These are phyloP conservation scores for Pleodorina starrii DNA, from an alignment of 139 green algal genomes.

Conservation along the genomic window DNA sequence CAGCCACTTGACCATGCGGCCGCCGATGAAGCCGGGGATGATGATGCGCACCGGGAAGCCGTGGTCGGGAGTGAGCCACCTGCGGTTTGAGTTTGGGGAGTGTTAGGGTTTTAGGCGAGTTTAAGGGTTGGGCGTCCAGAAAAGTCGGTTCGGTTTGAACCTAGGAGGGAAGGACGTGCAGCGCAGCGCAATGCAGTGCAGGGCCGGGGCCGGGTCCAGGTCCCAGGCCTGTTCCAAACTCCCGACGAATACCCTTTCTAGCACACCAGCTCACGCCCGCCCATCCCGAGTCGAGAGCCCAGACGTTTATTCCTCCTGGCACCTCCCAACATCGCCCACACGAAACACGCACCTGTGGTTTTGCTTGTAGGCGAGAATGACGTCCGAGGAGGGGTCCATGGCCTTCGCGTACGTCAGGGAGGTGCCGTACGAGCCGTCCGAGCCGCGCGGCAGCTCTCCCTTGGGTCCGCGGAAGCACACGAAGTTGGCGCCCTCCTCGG, in stretches of 20 bases:
- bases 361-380: constrained; percentile 87
- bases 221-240: no score
- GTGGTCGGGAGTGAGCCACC: constrained; percentile 70
- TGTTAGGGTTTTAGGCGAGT: no score
- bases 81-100: not conserved
- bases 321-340: no score
- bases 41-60: constrained; percentile 81
- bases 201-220: no score
- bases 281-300: no score
- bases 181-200: no score
- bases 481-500: constrained; percentile 63
- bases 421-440: constrained; percentile 84
- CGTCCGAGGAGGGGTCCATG: constrained; percentile 82
- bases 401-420: constrained; percentile 67
- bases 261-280: no score
- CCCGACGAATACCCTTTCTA: no score
- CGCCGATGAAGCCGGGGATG: constrained; percentile 92
- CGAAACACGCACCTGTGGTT: constrained; percentile 70
- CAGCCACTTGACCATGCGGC: constrained; percentile 94
- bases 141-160: no score
- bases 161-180: no score
- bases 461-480: constrained; percentile 86
- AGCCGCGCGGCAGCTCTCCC: constrained; percentile 88
- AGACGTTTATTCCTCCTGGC: no score
- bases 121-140: no score